Evolutionary conservation across 108 stramenopile genomes (phyloP).

Genomic region (Pseudonitzschia pungens): DNA sequence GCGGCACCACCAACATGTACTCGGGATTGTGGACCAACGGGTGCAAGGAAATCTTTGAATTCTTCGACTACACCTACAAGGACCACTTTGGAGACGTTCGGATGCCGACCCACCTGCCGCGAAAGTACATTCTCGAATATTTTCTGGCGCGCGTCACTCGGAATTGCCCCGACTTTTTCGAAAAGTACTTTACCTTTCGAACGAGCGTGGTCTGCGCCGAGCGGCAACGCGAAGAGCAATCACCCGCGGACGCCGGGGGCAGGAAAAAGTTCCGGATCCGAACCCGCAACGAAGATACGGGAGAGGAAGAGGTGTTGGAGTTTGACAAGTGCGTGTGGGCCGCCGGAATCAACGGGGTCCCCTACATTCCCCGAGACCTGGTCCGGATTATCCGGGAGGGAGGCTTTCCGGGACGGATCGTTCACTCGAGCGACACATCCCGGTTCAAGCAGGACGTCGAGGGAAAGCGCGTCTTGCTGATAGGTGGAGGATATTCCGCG

Average conservation of each 20-base stretch:
- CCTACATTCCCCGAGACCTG: conserved; percentile 33
- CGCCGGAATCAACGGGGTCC: conserved; percentile 46
- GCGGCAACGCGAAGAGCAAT: not conserved
- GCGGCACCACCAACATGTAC: conserved; percentile 46
- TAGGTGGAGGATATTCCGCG: conserved; percentile 58
- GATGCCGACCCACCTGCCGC: conserved; percentile 47
- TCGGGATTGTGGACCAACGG: conserved; percentile 63
- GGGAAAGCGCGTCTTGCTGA: conserved; percentile 47
- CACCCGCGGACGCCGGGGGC: not conserved
- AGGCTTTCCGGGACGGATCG: not conserved
- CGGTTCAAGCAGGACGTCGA: conserved; percentile 21
- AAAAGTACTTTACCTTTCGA: conserved; percentile 49
- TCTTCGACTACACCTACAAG: conserved; percentile 60
- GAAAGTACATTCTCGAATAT: conserved; percentile 48
- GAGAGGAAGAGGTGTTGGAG: not conserved
- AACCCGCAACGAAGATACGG: conserved; percentile 16
- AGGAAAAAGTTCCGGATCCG: conserved; percentile 32
- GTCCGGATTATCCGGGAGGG: not conserved
- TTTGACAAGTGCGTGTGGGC: conserved; percentile 77
- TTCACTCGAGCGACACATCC: conserved; percentile 47
- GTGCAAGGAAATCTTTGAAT: conserved; percentile 47
- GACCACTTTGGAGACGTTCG: conserved; percentile 49
- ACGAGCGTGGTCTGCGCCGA: conserved; percentile 40
- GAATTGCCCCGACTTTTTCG: conserved; percentile 46
- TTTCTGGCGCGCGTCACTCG: conserved; percentile 44